A percentile compares a stretch with the other conserved stretches of the same genome.
Evolutionary conservation across 306 rosid species (phyloP).

Genomic region (Calophaca sinica): DNA sequence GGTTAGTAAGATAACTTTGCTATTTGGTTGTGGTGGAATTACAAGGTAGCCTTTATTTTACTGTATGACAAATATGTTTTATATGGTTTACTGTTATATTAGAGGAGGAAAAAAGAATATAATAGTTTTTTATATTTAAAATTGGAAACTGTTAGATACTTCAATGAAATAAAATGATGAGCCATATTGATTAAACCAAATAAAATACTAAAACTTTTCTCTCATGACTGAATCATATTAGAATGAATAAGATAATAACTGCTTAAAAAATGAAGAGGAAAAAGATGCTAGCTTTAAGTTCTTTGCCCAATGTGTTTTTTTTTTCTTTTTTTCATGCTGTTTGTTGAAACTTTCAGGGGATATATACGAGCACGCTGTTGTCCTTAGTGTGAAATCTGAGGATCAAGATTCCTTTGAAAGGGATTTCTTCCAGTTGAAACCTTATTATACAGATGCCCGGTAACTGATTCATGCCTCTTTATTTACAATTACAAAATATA

Average conservation of each 20-base stretch:
- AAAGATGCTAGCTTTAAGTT: neutral
- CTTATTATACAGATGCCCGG: slow-evolving; percentile 94
- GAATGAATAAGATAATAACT: slow-evolving; percentile 13
- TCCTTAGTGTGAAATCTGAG: slow-evolving; percentile 87
- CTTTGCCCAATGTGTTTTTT: neutral
- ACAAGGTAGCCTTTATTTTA: neutral
- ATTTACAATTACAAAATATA: neutral
- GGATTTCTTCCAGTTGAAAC: slow-evolving; percentile 95
- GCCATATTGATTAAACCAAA: slow-evolving; percentile 3
- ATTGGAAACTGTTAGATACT: slow-evolving; percentile 5
- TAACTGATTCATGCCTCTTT: slow-evolving; percentile 45
- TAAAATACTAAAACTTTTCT: slow-evolving; percentile 6
- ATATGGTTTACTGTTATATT: neutral
- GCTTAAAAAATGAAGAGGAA: neutral
- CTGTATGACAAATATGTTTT: neutral
- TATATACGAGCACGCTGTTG: slow-evolving; percentile 94
- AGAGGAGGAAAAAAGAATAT: too few species aligned
- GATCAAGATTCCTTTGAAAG: slow-evolving; percentile 98
- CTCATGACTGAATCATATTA: slow-evolving; percentile 6
- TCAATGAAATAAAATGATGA: neutral
- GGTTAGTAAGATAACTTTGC: neutral
- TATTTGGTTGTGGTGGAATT: slow-evolving; percentile 2
- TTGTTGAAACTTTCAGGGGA: slow-evolving; percentile 74
- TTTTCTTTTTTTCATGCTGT: slow-evolving; percentile 3
- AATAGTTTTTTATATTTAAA: too few species aligned